Evolutionary conservation across 495 filamentous ascomycete species (phyloP).

Genomic region (Cercophora newfieldiana): DNA sequence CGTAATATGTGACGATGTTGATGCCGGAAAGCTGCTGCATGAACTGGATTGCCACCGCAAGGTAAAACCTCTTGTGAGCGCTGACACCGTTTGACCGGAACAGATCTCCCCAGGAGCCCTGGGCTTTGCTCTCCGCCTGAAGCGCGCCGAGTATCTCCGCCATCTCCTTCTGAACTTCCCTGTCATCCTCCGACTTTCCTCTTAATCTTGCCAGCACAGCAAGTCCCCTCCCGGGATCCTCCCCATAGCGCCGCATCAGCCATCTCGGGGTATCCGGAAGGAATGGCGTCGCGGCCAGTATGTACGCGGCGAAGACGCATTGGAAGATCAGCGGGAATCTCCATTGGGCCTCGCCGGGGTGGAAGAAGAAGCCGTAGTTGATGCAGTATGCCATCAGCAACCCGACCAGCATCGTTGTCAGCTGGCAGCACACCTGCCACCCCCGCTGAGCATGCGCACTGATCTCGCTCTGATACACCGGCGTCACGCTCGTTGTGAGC

Average conservation of each 20-base stretch:
- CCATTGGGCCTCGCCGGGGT: slow-evolving; percentile 44
- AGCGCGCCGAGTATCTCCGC: slow-evolving; percentile 30
- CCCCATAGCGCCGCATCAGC: slow-evolving; percentile 29
- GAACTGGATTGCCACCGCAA: slow-evolving; percentile 51
- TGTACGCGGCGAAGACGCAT: slow-evolving; percentile 44
- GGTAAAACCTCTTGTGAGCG: slow-evolving; percentile 49
- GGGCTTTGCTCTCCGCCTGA: slow-evolving; percentile 32
- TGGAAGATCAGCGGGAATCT: slow-evolving; percentile 54
- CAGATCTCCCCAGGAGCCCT: slow-evolving; percentile 33
- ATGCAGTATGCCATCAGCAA: slow-evolving; percentile 42
- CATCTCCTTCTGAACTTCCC: slow-evolving; percentile 28
- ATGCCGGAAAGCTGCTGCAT: slow-evolving; percentile 53
- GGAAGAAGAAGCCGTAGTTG: slow-evolving; percentile 40
- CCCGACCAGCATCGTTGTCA: slow-evolving; percentile 28
- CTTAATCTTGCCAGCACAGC: slow-evolving; percentile 36
- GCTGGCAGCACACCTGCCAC: slow-evolving; percentile 34
- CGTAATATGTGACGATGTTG: slow-evolving; percentile 57
- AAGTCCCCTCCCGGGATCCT: slow-evolving; percentile 31
- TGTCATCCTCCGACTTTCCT: slow-evolving; percentile 30
- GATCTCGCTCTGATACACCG: slow-evolving; percentile 59
- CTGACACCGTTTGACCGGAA: slow-evolving; percentile 49
- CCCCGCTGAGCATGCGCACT: slow-evolving; percentile 53
- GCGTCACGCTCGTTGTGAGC: slow-evolving; percentile 59
- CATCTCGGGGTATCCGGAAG: slow-evolving; percentile 42
- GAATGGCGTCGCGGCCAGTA: slow-evolving; percentile 36